Conservation (phyloP, 352 stramenopile species). For the Pythium dissotocum region DNA sequence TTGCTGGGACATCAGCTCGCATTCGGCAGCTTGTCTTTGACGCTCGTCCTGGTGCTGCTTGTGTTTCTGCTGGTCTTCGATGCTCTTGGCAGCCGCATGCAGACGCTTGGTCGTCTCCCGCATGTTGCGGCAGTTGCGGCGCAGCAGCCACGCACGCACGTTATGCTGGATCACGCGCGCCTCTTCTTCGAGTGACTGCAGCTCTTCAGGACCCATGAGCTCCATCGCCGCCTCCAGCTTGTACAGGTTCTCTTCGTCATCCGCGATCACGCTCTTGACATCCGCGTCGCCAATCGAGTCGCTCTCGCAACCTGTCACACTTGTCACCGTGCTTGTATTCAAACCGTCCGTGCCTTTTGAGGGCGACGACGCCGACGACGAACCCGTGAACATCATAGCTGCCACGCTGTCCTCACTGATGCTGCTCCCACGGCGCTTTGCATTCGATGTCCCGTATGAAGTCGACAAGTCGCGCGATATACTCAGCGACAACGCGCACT, state of each 20-base stretch:
- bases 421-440: slow-evolving; percentile 53
- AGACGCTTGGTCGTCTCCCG: slow-evolving; percentile 83
- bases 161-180: slow-evolving; percentile 86
- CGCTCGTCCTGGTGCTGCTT: slow-evolving; percentile 12
- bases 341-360: slow-evolving; percentile 13
- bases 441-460: slow-evolving; percentile 22
- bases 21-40: slow-evolving; percentile 21
- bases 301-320: slow-evolving; percentile 29
- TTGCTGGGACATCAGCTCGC: slow-evolving; percentile 25
- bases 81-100: slow-evolving; percentile 67
- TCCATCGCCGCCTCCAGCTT: slow-evolving; percentile 84
- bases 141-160: slow-evolving; percentile 84
- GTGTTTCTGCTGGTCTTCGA: slow-evolving; percentile 61
- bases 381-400: slow-evolving; percentile 14
- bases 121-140: slow-evolving; percentile 88
- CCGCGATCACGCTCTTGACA: slow-evolving; percentile 83
- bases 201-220: slow-evolving; percentile 85
- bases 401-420: slow-evolving; percentile 47
- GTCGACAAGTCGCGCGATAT: slow-evolving; percentile 59
- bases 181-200: slow-evolving; percentile 84
- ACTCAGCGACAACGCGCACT: slow-evolving; percentile 80
- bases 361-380: slow-evolving; percentile 23
- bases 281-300: slow-evolving; percentile 63
- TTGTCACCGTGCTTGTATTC: slow-evolving; percentile 5
- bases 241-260: slow-evolving; percentile 71